Evolutionary conservation across 2,329 filamentous ascomycete species (phyloP), one percentile per base, ranked within the genome.

Genomic region (Penicillium olsonii): DNA sequence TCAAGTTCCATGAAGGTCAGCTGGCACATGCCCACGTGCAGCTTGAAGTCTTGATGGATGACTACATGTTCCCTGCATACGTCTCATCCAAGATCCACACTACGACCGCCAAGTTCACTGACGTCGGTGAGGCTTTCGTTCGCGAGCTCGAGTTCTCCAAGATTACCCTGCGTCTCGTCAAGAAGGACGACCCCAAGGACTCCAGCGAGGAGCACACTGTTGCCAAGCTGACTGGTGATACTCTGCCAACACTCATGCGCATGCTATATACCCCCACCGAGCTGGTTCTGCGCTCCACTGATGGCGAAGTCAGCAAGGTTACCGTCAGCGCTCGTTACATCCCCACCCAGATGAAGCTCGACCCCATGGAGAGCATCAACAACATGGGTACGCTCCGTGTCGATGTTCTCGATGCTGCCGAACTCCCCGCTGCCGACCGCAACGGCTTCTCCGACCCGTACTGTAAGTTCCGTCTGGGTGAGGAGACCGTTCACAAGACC

Each of bases 361-460:
- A 99, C 64, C 88, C 94, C 0, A 90, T 86, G 63, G 94, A 99
- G 73, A 96, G 91, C 65, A 96, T 99, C 79, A 97, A 96, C 82
- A 99, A 99, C 73, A 95, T 96, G 84, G 94, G 94, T 52, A 92
- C 85, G 50, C 84, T 99, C 18, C 88, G 92, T 17, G 90, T 99
- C n/a, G 91, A 97, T 63, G 82, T 99, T 15, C 76, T 97, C 31
- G 91, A 96, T 69, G 94, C 87, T 15, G 76, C 83, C 8, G 87
- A 96, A 52, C 82, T 99, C n/a, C 94, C 94, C 7, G 86, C 94
- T 1, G 92, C 92, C 22, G 94, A 99, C 66, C 86, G 91, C 27
- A 99, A 99, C 67, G 94, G 94, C 60, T 97, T 88, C 80, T 96
- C 91, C 63, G 94, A 99, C 66, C 94, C 94, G 4, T 99, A 92